A percentile compares a stretch with the other conserved stretches of the same genome.
phyloP scores from a whole-genome alignment of 352 stramenopile species.

The Globisporangium orthogonon region DNA sequence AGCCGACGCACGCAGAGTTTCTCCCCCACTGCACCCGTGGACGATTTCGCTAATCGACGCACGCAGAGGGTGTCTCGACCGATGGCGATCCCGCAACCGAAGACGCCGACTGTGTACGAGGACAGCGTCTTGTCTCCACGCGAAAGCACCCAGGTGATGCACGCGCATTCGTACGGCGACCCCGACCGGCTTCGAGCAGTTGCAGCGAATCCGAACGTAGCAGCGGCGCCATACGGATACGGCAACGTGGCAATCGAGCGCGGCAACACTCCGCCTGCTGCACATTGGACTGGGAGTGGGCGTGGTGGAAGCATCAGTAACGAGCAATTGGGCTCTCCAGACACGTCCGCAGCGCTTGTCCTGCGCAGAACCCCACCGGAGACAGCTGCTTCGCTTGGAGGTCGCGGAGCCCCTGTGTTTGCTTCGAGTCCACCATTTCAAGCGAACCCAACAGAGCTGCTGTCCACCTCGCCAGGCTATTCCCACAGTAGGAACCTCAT shows the following conservation, averaged over 20 bases:
- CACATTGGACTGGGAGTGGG: constrained; percentile 18
- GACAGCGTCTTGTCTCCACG: constrained; percentile 16
- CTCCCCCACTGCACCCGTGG: too few species aligned
- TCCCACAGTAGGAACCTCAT: constrained; percentile 69
- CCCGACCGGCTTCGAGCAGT: constrained; percentile 37
- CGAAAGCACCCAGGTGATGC: constrained; percentile 27
- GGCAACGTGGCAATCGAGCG: constrained; percentile 65
- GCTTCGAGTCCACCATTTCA: constrained; percentile 56
- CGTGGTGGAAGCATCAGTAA: constrained; percentile 16
- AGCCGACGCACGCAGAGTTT: constrained; percentile 5
- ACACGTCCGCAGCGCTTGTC: constrained; percentile 18
- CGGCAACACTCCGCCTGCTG: constrained; percentile 12
- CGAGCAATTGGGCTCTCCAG: not conserved
- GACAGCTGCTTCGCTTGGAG: constrained; percentile 1
- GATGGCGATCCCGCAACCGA: constrained; percentile 71
- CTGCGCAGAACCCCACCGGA: not conserved
- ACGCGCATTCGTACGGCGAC: constrained; percentile 69
- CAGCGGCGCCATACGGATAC: constrained; percentile 65
- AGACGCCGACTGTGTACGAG: constrained; percentile 24
- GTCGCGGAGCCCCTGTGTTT: constrained; percentile 23
- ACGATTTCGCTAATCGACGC: too few species aligned
- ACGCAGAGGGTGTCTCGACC: constrained; percentile 56
- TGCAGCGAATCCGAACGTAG: constrained; percentile 55
- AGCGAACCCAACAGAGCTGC: constrained; percentile 54
- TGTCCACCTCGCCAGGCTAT: constrained; percentile 69